These are phyloP conservation scores for Microbotryum intermedium DNA, from an alignment of 1,284 basidiomycete species.

Conservation along the genomic window DNA sequence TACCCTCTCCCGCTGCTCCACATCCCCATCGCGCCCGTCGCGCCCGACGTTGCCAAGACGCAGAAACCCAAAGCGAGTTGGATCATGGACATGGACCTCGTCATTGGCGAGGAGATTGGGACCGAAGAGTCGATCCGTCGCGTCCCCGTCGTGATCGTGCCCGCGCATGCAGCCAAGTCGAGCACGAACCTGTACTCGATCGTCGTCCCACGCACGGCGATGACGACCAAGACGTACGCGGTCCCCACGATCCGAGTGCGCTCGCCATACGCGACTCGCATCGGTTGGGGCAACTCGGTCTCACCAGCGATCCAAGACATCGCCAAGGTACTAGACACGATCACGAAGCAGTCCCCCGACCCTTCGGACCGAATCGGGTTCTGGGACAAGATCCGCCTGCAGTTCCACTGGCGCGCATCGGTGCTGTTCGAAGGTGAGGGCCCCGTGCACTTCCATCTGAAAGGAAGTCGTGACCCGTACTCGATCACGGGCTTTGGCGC, in stretches of 20 bases:
- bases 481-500: slow-evolving; percentile 64
- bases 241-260: slow-evolving; percentile 61
- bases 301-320: slow-evolving; percentile 80
- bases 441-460: slow-evolving; percentile 71
- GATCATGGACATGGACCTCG: slow-evolving; percentile 67
- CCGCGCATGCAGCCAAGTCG: slow-evolving; percentile 44
- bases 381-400: slow-evolving; percentile 86
- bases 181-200: slow-evolving; percentile 45
- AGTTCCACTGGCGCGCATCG: slow-evolving; percentile 74
- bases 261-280: slow-evolving; percentile 58
- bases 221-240: slow-evolving; percentile 91
- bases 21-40: slow-evolving; percentile 37
- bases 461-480: slow-evolving; percentile 81
- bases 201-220: slow-evolving; percentile 76
- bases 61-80: slow-evolving; percentile 39
- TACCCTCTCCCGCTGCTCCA: slow-evolving; percentile 49
- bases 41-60: slow-evolving; percentile 29
- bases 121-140: slow-evolving; percentile 61
- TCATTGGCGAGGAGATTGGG: slow-evolving; percentile 84
- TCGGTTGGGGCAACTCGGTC: slow-evolving; percentile 87
- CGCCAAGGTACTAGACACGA: slow-evolving; percentile 69
- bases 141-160: slow-evolving; percentile 58
- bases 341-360: slow-evolving; percentile 73
- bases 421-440: slow-evolving; percentile 56
- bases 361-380: slow-evolving; percentile 81